Evolutionary conservation across 2,329 filamentous ascomycete genomes (phyloP).

Genomic region (Neoarthrinium moseri): DNA sequence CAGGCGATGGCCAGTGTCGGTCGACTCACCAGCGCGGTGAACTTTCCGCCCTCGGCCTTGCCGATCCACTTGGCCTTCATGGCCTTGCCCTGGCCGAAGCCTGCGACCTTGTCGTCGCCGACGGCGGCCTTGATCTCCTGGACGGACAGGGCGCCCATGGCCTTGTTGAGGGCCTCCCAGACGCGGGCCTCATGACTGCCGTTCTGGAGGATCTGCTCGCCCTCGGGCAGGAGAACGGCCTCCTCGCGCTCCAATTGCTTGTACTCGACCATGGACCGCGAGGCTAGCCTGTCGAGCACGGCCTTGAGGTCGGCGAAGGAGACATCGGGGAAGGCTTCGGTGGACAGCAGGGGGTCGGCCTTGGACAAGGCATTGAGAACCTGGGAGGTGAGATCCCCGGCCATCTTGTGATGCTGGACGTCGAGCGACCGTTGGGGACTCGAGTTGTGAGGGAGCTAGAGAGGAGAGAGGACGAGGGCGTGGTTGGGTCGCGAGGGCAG

Average conservation of each 20-base stretch:
- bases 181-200: conserved; percentile 83
- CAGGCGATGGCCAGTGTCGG: neutral
- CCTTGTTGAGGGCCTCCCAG: conserved; percentile 69
- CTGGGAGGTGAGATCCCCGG: conserved; percentile 60
- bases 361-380: conserved; percentile 66
- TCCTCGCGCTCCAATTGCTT: conserved; percentile 80
- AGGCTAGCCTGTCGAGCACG: conserved; percentile 80
- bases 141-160: conserved; percentile 79
- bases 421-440: neutral
- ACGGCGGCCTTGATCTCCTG: conserved; percentile 68
- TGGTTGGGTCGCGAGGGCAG: neutral
- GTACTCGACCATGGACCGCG: conserved; percentile 84
- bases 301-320: conserved; percentile 75
- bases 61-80: conserved; percentile 78
- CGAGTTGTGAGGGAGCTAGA: too few species aligned
- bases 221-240: conserved; percentile 72
- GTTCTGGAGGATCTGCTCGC: conserved; percentile 67
- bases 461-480: neutral
- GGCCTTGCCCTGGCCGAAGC: conserved; percentile 90
- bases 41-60: conserved; percentile 56
- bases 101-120: conserved; percentile 71
- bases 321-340: conserved; percentile 65
- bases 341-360: conserved; percentile 64
- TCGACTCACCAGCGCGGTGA: conserved; percentile 40
- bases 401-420: conserved; percentile 38